phyloP scores from a whole-genome alignment of 768 basidiomycete genomes.

The Gautieria morchelliformis region DNA sequence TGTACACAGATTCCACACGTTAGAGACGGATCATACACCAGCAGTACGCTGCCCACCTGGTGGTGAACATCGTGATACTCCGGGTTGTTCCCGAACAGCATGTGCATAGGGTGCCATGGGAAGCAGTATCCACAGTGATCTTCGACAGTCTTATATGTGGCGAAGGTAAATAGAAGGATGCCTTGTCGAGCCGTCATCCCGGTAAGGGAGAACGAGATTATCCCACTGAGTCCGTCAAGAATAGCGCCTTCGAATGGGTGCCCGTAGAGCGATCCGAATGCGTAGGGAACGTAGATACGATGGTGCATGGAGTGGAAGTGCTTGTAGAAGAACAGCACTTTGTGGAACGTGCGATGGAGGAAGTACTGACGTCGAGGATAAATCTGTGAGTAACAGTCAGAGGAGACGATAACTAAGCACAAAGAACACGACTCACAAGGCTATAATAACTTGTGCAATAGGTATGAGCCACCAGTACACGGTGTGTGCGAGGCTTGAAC shows the following conservation, averaged over 20 bases:
- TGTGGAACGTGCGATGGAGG: constrained; percentile 36
- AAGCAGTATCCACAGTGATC: constrained; percentile 34
- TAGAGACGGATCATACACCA: too few species aligned
- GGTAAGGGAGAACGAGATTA: constrained; percentile 27
- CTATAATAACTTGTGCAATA: constrained; percentile 26
- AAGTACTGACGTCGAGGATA: constrained; percentile 43
- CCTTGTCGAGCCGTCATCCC: constrained; percentile 32
- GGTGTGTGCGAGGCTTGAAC: constrained; percentile 21
- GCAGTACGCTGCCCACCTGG: constrained; percentile 18
- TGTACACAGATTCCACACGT: constrained; percentile 8
- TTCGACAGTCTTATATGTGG: constrained; percentile 33
- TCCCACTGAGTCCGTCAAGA: constrained; percentile 33
- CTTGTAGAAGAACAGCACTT: constrained; percentile 35
- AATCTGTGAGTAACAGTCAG: constrained; percentile 21
- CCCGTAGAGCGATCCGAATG: constrained; percentile 44
- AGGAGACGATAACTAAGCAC: neutral
- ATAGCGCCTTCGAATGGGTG: constrained; percentile 39
- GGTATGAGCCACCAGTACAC: constrained; percentile 42
- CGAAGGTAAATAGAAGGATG: constrained; percentile 30
- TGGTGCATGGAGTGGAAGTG: constrained; percentile 40
- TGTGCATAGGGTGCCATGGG: constrained; percentile 38
- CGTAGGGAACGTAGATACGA: constrained; percentile 39
- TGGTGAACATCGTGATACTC: constrained; percentile 42
- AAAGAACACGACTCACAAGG: constrained; percentile 28
- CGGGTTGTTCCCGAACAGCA: constrained; percentile 37